Conservation (phyloP, 371 early-diverging fungal genomes). For the Mucor irregularis region DNA sequence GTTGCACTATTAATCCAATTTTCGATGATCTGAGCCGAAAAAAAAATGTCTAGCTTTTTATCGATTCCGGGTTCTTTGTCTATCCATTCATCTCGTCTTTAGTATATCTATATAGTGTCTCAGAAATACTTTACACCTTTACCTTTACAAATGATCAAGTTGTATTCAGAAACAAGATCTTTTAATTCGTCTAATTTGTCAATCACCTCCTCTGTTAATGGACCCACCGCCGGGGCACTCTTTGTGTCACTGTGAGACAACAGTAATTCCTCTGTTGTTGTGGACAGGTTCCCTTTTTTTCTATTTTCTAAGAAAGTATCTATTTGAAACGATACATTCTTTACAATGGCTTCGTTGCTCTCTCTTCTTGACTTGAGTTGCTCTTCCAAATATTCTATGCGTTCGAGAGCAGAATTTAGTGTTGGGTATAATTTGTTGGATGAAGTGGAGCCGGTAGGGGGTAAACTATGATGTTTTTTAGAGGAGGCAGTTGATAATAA, state of each 20-base stretch:
- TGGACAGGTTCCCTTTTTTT: neutral
- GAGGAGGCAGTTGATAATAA: neutral
- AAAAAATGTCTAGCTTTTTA: too few species aligned
- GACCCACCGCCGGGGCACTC: neutral
- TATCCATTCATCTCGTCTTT: too few species aligned
- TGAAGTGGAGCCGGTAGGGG: neutral
- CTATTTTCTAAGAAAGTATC: neutral
- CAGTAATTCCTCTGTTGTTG: too few species aligned
- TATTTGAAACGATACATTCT: neutral
- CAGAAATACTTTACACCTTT: too few species aligned
- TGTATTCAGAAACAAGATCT: neutral
- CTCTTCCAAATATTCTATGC: constrained; percentile 7
- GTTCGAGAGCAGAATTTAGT: neutral
- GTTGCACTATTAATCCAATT: constrained; percentile 17
- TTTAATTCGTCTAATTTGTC: constrained; percentile 6
- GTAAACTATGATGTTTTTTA: neutral
- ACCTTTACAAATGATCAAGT: neutral
- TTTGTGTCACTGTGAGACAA: constrained; percentile 5
- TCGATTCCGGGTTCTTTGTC: too few species aligned
- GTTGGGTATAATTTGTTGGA: neutral
- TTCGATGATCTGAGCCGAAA: constrained; percentile 15
- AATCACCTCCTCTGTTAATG: neutral
- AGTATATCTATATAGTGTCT: too few species aligned
- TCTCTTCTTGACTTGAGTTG: neutral
- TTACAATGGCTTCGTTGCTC: neutral